Percentiles rank a stretch among this genome's conserved stretches.
phyloP scores from a whole-genome alignment of 768 basidiomycete species.

The Strobilomyces confusus region DNA sequence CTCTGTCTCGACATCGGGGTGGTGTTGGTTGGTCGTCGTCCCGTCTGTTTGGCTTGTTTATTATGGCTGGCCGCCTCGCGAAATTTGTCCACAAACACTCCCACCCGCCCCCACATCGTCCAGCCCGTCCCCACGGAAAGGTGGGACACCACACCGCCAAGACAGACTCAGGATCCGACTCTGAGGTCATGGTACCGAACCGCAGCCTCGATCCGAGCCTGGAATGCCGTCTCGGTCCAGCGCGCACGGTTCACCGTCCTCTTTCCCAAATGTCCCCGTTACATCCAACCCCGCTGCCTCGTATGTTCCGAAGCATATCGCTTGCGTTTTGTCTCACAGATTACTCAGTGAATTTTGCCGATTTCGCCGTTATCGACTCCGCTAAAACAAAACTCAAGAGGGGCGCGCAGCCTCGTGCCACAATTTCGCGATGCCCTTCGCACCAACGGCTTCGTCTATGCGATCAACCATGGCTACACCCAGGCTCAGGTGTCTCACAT shows the following conservation, averaged over 20 bases:
- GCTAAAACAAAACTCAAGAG: too few species aligned
- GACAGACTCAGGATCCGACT: too few species aligned
- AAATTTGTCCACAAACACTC: conserved; percentile 15
- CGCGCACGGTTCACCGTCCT: neutral
- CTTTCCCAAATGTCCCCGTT: conserved; percentile 34
- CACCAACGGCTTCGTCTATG: too few species aligned
- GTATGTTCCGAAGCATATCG: conserved; percentile 22
- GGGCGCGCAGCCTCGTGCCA: too few species aligned
- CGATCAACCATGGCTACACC: too few species aligned
- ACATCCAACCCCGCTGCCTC: conserved; percentile 30
- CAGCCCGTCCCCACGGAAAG: too few species aligned
- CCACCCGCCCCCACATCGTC: neutral
- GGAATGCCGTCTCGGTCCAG: neutral
- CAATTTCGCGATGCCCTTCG: too few species aligned
- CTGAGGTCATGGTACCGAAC: too few species aligned
- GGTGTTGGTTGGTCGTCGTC: conserved; percentile 2
- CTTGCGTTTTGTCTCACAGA: conserved; percentile 16
- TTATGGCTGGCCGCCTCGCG: conserved; percentile 11
- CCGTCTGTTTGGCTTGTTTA: conserved; percentile 28
- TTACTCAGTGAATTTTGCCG: conserved; percentile 37
- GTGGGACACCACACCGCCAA: too few species aligned
- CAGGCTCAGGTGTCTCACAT: conserved; percentile 34
- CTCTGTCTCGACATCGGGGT: conserved; percentile 45
- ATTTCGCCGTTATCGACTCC: too few species aligned
- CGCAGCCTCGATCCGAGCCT: too few species aligned